phyloP scores from a whole-genome alignment of 768 basidiomycete genomes.

The Harrya chromipes region DNA sequence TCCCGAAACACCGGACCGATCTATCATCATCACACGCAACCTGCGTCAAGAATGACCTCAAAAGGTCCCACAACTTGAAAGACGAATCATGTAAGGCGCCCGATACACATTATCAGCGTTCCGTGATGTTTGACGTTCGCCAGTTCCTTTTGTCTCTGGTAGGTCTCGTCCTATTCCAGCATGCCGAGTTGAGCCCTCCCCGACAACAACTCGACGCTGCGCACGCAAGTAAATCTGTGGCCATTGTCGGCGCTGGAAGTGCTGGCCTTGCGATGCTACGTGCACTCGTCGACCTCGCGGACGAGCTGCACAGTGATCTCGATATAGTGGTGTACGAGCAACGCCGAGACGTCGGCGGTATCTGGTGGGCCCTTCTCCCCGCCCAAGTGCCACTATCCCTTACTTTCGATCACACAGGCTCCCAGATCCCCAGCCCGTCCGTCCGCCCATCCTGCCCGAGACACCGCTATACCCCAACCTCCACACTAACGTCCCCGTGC shows the following conservation, averaged over 20 bases:
- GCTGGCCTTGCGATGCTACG: slow-evolving; percentile 54
- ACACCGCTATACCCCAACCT: slow-evolving; percentile 54
- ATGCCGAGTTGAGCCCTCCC: not conserved
- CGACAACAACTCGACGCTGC: not conserved
- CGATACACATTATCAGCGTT: too few species aligned
- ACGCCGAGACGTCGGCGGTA: slow-evolving; percentile 49
- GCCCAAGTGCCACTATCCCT: not conserved
- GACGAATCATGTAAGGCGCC: too few species aligned
- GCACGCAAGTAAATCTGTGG: slow-evolving; percentile 42
- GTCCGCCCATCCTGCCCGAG: slow-evolving; percentile 49
- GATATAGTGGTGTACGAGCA: slow-evolving; percentile 54
- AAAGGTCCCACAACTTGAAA: too few species aligned
- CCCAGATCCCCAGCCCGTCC: slow-evolving; percentile 28
- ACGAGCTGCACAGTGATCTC: slow-evolving; percentile 36
- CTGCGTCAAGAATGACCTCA: too few species aligned
- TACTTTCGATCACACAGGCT: slow-evolving; percentile 24
- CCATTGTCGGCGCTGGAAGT: slow-evolving; percentile 56
- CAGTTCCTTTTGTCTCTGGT: slow-evolving; percentile 9
- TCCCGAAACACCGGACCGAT: too few species aligned
- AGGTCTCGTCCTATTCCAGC: slow-evolving; percentile 7
- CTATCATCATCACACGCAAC: too few species aligned
- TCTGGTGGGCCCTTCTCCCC: slow-evolving; percentile 40
- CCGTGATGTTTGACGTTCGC: slow-evolving; percentile 10
- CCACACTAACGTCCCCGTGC: slow-evolving; percentile 53
- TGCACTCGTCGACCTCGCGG: slow-evolving; percentile 46